These are phyloP conservation scores for Pyrenophora seminiperda DNA, from an alignment of 2,329 filamentous ascomycete species.

Conservation along the genomic window DNA sequence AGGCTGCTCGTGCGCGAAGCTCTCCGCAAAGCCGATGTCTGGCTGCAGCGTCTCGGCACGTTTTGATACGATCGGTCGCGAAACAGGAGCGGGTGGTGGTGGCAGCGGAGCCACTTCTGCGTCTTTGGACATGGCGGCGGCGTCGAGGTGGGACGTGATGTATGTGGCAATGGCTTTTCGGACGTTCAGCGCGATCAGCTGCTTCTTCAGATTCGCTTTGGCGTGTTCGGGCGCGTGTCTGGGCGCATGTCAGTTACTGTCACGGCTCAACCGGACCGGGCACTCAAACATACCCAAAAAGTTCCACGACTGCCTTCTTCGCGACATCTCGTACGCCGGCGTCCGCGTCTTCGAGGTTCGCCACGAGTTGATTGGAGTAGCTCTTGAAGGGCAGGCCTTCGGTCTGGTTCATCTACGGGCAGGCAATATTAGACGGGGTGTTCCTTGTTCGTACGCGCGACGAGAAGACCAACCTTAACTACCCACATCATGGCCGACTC, in stretches of 20 bases:
- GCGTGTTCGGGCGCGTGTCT: conserved; percentile 80
- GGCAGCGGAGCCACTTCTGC: conserved; percentile 28
- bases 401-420: conserved; percentile 74
- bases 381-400: conserved; percentile 78
- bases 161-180: conserved; percentile 82
- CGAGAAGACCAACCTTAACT: conserved; percentile 62
- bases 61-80: conserved; percentile 42
- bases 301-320: conserved; percentile 80
- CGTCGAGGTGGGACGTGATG: conserved; percentile 76
- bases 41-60: conserved; percentile 46
- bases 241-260: conserved; percentile 21
- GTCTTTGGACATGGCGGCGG: conserved; percentile 60
- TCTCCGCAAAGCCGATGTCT: conserved; percentile 52
- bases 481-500: conserved; percentile 87
- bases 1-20: conserved; percentile 58
- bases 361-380: conserved; percentile 83
- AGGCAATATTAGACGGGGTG: conserved; percentile 17
- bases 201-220: conserved; percentile 86
- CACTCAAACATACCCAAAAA: conserved; percentile 69
- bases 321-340: conserved; percentile 83
- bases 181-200: conserved; percentile 82
- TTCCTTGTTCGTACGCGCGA: conserved; percentile 1
- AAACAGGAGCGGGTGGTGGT: conserved; percentile 27
- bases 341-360: conserved; percentile 87
- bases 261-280: not conserved